These are phyloP conservation scores for Penicillium lividum DNA, from an alignment of 495 filamentous ascomycete genomes.

Conservation along the genomic window DNA sequence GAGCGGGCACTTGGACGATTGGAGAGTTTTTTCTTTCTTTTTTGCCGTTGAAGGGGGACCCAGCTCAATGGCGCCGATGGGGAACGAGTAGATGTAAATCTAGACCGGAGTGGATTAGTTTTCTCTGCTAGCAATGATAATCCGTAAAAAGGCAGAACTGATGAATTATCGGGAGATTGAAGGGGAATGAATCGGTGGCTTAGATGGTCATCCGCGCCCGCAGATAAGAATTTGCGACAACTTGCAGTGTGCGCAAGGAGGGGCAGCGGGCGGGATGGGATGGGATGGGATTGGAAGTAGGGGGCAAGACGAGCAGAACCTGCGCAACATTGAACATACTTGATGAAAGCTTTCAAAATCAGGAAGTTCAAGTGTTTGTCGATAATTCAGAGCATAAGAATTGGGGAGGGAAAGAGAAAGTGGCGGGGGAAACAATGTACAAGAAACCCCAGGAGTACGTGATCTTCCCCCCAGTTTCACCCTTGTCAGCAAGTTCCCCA, in stretches of 20 bases:
- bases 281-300: constrained; percentile 6
- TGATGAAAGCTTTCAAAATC: background rate
- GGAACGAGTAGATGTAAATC: constrained; percentile 23
- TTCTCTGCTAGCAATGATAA: constrained; percentile 18
- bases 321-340: background rate
- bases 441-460: background rate
- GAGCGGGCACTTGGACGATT: constrained; percentile 8
- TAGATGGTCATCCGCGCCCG: background rate
- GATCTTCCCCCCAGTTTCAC: background rate
- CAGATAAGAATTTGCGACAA: constrained; percentile 25
- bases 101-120: constrained; percentile 31
- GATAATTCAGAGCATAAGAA: background rate
- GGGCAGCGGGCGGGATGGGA: constrained; percentile 14
- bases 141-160: background rate
- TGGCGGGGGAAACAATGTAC: background rate
- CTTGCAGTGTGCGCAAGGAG: constrained; percentile 23
- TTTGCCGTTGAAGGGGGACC: constrained; percentile 14
- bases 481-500: background rate
- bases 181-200: background rate
- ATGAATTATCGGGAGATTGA: background rate
- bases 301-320: background rate
- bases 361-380: background rate
- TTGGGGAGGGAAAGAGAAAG: background rate
- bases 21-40: constrained; percentile 3
- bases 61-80: constrained; percentile 26